Base-by-base conservation (phyloP, 768 basidiomycete species). In the Dictyophora rubrovolvata region DNA sequence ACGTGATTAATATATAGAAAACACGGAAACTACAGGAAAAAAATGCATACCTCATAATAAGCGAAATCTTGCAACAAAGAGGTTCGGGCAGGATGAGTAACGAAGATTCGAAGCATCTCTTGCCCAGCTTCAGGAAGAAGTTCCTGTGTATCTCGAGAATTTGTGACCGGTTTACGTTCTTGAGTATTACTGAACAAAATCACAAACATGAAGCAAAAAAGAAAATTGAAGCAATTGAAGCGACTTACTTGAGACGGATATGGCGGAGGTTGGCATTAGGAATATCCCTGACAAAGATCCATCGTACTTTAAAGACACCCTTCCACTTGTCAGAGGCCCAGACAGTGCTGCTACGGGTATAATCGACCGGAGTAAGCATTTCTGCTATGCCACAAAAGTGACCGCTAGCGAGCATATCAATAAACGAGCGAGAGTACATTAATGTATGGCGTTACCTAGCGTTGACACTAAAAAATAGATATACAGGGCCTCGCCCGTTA, bases 271-370 rank as follows among this genome's bases (percentile, higher is more conserved):
- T 89, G 63, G 89, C 82, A 66, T 94, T 94, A 22, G 92, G 93
- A 53, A 93, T 93, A 68, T 97, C 95, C 59, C 93, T 85, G 59
- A 99, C 93, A 69, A 93, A 98, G 63, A 98, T 85, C 96, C 96
- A 98, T 59, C 87, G 82, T 22, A 99, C 92, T 74, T 94, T 95
- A 78, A 99, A 96, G 55, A 98, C 92, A 21, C 96, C 96, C 72
- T 99, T 98, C 96, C 96, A 99, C 70, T 99, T 99, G 73, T 98
- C 94, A 35, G 94, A 94, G 0, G 94, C 94, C 96, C 96, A 99
- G 18, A 99, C 96, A 1, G 88, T 97, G 62, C 90, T 93, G 69
- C 91, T 93, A 60, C 87, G 81, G 5, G 89, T 87, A 70, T 98
- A 94, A 69, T 98, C 95, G 37, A 98, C 93, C 11, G 90, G 88